Evolutionary conservation across 2,329 filamentous ascomycete species (phyloP).

Genomic region (Trichophyton simii): DNA sequence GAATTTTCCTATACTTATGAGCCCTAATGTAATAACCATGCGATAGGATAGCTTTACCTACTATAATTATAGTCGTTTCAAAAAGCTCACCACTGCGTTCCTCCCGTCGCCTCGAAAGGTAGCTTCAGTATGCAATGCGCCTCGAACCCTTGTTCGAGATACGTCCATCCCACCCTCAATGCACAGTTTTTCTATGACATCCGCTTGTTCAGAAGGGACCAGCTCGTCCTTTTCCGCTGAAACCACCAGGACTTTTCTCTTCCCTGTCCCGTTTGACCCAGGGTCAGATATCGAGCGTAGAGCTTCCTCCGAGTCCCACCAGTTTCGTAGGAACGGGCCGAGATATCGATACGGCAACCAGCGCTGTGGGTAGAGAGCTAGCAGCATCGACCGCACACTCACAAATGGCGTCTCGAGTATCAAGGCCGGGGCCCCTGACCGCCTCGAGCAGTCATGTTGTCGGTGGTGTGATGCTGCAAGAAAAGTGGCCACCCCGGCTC

Average conservation of each 20-base stretch:
- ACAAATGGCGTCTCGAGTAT: slow-evolving; percentile 67
- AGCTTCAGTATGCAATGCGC: slow-evolving; percentile 41
- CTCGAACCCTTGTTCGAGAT: slow-evolving; percentile 28
- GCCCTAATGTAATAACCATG: neutral
- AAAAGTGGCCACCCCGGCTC: slow-evolving; percentile 57
- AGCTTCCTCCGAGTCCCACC: slow-evolving; percentile 38
- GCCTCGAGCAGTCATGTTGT: slow-evolving; percentile 11
- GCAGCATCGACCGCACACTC: slow-evolving; percentile 57
- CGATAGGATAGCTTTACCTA: too few species aligned
- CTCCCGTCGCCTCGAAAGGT: slow-evolving; percentile 33
- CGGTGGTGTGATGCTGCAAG: slow-evolving; percentile 34
- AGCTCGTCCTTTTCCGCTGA: slow-evolving; percentile 34
- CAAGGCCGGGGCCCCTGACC: slow-evolving; percentile 33
- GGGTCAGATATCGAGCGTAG: slow-evolving; percentile 26
- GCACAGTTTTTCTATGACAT: slow-evolving; percentile 25
- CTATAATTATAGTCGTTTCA: slow-evolving; percentile 6
- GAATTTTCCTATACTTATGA: neutral
- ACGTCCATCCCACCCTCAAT: slow-evolving; percentile 23
- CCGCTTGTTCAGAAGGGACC: slow-evolving; percentile 28
- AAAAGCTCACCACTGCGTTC: slow-evolving; percentile 23
- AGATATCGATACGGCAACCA: slow-evolving; percentile 69
- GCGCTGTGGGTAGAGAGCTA: slow-evolving; percentile 60
- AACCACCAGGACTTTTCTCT: slow-evolving; percentile 28
- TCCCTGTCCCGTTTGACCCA: neutral
- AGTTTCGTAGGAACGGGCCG: slow-evolving; percentile 57